Evolutionary conservation across 495 filamentous ascomycete species (phyloP).

Genomic region (Lophiostoma macrostomum): DNA sequence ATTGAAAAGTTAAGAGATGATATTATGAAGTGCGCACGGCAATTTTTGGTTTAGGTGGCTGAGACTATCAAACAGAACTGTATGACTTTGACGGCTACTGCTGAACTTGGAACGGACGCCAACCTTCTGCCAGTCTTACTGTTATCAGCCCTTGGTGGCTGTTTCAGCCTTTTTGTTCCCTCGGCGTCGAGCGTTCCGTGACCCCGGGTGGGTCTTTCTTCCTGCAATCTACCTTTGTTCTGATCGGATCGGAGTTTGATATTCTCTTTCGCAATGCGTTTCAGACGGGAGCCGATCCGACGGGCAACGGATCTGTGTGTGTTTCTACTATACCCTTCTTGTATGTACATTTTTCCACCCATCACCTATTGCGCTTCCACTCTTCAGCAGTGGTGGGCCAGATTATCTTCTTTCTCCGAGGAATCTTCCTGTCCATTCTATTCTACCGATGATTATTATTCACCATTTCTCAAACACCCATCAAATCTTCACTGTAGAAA

Average conservation of each 20-base stretch:
- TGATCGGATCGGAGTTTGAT: conserved; percentile 9
- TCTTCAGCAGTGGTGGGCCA: not conserved
- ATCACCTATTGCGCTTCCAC: not conserved
- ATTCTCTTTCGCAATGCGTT: not conserved
- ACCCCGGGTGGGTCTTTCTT: conserved; percentile 4
- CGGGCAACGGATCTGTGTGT: too few relatives aligned
- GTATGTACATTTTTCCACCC: conserved; percentile 27
- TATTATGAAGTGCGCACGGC: conserved; percentile 11
- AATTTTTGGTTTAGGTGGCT: not conserved
- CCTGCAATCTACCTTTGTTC: conserved; percentile 1
- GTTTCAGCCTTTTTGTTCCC: conserved; percentile 22
- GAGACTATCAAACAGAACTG: not conserved
- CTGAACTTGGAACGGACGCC: not conserved
- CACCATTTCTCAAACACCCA: not conserved
- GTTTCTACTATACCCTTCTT: conserved; percentile 27
- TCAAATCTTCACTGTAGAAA: conserved; percentile 23
- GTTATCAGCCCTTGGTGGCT: conserved; percentile 27
- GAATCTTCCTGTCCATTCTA: not conserved
- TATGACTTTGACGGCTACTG: conserved; percentile 3
- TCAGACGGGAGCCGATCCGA: too few relatives aligned
- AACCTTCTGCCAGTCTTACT: not conserved
- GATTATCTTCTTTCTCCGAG: conserved; percentile 3
- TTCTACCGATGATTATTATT: not conserved
- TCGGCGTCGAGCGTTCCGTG: conserved; percentile 14
- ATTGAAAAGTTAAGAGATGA: conserved; percentile 21